Conservation (phyloP, 1,139 yeast species). For the Saccharomyces hybrid region DNA sequence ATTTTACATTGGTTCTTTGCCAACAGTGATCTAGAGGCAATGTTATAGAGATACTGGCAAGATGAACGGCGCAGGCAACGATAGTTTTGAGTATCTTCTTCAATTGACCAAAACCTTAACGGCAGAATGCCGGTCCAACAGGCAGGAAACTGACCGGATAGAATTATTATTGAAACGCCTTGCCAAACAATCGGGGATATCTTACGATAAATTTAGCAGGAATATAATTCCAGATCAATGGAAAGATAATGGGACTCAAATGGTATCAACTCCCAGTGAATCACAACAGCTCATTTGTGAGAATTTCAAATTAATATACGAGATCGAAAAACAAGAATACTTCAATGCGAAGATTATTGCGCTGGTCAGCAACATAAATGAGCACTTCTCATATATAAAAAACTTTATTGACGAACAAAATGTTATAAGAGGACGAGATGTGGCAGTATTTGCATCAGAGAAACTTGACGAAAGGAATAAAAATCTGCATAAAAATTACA, state of each 20-base stretch:
- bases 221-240: constrained; percentile 6
- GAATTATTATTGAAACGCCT: constrained; percentile 22
- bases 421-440: constrained; percentile 10
- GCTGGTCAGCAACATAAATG: constrained; percentile 23
- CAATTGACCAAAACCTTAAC: constrained; percentile 21
- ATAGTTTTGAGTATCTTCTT: constrained; percentile 22
- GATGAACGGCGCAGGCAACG: constrained; percentile 4
- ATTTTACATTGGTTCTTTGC: no score
- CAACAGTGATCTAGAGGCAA: not conserved
- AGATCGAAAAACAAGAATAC: constrained; percentile 28
- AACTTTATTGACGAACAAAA: constrained; percentile 15
- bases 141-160: constrained; percentile 25
- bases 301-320: constrained; percentile 23
- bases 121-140: constrained; percentile 16
- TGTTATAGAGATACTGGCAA: not conserved
- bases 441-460: constrained; percentile 12
- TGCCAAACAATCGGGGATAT: constrained; percentile 26
- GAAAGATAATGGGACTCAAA: not conserved
- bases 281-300: constrained; percentile 17
- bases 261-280: constrained; percentile 1
- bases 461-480: constrained; percentile 11
- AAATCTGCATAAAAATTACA: constrained; percentile 8
- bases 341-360: constrained; percentile 20
- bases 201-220: constrained; percentile 21
- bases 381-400: constrained; percentile 25